Conservation (phyloP, 306 rosid genomes). For the Arachis stenosperma region DNA sequence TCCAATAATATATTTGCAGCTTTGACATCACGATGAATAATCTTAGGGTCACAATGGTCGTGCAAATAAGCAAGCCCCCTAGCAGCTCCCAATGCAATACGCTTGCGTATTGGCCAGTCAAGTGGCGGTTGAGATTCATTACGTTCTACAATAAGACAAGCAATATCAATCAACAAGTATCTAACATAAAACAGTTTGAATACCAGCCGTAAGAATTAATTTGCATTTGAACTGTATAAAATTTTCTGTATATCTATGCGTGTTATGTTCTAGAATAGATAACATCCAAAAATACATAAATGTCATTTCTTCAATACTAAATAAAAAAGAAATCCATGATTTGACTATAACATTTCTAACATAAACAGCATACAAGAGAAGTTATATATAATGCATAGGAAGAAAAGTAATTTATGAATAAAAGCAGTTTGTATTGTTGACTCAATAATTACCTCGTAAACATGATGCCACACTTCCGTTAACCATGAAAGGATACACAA, state of each 20-base stretch:
- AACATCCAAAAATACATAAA: constrained; percentile 9
- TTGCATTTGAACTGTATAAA: constrained; percentile 29
- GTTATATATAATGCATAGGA: background rate
- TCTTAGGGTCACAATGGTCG: constrained; percentile 96
- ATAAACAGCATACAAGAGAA: background rate
- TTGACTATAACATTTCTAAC: background rate
- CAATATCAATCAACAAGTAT: constrained; percentile 28
- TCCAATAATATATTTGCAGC: constrained; percentile 95
- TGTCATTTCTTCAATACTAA: background rate
- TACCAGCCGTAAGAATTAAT: constrained; percentile 5
- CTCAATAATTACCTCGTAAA: constrained; percentile 69
- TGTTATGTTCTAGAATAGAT: background rate
- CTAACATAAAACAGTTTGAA: constrained; percentile 1
- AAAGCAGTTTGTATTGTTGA: constrained; percentile 16
- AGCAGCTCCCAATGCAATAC: constrained; percentile 83
- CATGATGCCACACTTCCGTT: constrained; percentile 98
- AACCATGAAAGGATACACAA: constrained; percentile 90
- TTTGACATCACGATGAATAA: constrained; percentile 94
- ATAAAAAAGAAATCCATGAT: constrained; percentile 8
- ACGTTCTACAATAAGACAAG: constrained; percentile 60
- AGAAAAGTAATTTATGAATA: constrained; percentile 24
- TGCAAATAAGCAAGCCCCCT: constrained; percentile 95
- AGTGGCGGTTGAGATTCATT: constrained; percentile 59
- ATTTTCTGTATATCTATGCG: background rate
- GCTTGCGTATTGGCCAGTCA: constrained; percentile 68